A percentile compares a stretch with the other conserved stretches of the same genome.
Conservation (phyloP, 164 flowering plant genomes). For the Kalanchoe fedtschenkoi region DNA sequence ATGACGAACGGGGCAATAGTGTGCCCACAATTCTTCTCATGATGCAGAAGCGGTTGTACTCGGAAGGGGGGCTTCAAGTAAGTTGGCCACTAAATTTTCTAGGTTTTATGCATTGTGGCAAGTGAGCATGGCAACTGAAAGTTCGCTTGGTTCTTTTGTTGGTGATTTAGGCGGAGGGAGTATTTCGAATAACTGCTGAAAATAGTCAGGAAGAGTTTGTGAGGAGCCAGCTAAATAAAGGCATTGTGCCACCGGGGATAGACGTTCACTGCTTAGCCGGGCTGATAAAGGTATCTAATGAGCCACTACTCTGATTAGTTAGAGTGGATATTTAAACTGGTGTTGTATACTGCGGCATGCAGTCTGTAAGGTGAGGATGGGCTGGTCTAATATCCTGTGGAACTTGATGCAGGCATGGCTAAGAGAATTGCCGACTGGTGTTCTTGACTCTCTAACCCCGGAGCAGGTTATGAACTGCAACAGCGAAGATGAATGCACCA, state of each 20-base stretch:
- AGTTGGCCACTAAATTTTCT: slow-evolving; percentile 9
- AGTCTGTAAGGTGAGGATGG: not conserved
- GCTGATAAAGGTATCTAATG: slow-evolving; percentile 48
- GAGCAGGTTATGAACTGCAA: slow-evolving; percentile 94
- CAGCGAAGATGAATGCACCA: slow-evolving; percentile 68
- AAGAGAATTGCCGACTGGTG: slow-evolving; percentile 88
- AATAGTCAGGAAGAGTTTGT: slow-evolving; percentile 55
- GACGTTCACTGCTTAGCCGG: slow-evolving; percentile 74
- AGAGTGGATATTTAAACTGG: too few species aligned
- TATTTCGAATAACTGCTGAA: slow-evolving; percentile 60
- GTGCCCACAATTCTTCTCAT: slow-evolving; percentile 86
- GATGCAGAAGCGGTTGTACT: slow-evolving; percentile 77
- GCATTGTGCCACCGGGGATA: slow-evolving; percentile 49
- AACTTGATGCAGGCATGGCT: slow-evolving; percentile 69
- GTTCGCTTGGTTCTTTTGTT: slow-evolving; percentile 5
- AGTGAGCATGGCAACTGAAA: not conserved
- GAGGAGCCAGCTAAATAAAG: slow-evolving; percentile 44
- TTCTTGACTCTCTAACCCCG: slow-evolving; percentile 76
- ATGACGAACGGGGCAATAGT: slow-evolving; percentile 73
- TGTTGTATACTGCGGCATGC: too few species aligned
- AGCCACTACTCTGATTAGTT: too few species aligned
- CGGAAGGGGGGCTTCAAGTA: slow-evolving; percentile 80
- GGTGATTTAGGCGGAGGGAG: slow-evolving; percentile 56
- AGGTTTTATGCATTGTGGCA: not conserved
- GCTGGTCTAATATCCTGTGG: not conserved